A percentile compares a stretch with the other conserved stretches of the same genome.
These are phyloP conservation scores for Chimonanthus praecox DNA, from an alignment of 164 flowering plant genomes.

Conservation along the genomic window DNA sequence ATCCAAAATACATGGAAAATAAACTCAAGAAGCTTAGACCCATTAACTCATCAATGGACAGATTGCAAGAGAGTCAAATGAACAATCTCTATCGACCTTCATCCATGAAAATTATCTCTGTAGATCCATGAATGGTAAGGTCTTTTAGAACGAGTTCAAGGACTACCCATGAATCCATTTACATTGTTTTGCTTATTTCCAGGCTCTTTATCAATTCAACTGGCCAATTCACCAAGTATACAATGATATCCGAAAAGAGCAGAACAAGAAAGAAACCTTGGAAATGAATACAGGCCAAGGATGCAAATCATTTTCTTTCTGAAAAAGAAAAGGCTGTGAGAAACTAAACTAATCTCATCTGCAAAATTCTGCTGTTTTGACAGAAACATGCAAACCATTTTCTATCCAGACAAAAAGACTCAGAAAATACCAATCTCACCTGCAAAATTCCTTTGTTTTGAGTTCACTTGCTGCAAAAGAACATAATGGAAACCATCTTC, in stretches of 20 bases:
- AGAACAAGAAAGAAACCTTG: background rate
- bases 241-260: background rate
- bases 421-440: background rate
- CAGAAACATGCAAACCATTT: background rate
- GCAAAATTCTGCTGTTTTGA: background rate
- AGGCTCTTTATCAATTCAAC: background rate
- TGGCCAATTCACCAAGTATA: background rate
- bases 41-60: background rate
- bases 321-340: background rate
- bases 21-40: background rate
- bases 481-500: background rate
- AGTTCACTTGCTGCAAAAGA: background rate
- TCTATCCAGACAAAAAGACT: too few species aligned
- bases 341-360: background rate
- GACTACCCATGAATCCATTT: background rate
- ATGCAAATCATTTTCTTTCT: too few species aligned
- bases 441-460: constrained; percentile 3
- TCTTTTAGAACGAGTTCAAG: background rate
- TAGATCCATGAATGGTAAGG: background rate
- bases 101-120: background rate
- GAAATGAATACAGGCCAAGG: background rate
- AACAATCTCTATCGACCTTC: background rate
- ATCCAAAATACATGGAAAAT: background rate
- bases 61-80: background rate
- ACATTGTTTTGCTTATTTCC: background rate